Evolutionary conservation across 768 basidiomycete genomes (phyloP).

Genomic region (Peribolospora baueri): DNA sequence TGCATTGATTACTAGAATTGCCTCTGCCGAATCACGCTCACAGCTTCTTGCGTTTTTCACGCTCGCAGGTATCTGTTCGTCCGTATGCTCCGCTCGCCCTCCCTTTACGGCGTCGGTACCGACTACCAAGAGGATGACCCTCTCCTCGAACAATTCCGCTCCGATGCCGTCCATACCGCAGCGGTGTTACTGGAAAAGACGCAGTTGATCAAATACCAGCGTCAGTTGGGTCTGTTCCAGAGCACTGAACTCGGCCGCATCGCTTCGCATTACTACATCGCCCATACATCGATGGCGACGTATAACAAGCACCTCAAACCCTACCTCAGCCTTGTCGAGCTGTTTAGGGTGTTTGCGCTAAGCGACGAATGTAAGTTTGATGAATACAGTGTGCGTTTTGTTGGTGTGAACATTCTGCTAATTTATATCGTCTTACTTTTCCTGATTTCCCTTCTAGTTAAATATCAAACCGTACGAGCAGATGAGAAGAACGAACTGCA

Average conservation of each 20-base stretch:
- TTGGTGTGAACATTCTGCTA: no score
- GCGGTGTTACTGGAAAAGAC: constrained; percentile 85
- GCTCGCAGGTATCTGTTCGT: constrained; percentile 35
- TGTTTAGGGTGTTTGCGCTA: constrained; percentile 85
- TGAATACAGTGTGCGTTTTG: constrained; percentile 25
- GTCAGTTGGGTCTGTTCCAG: constrained; percentile 63
- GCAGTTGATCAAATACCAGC: constrained; percentile 79
- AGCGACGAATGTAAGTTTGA: constrained; percentile 87
- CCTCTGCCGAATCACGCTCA: not conserved
- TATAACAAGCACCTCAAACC: constrained; percentile 84
- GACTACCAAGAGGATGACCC: constrained; percentile 77
- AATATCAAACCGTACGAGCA: constrained; percentile 31
- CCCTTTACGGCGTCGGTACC: constrained; percentile 59
- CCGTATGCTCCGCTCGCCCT: constrained; percentile 75
- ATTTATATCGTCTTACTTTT: no score
- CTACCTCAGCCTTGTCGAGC: constrained; percentile 63
- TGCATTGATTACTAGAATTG: constrained; percentile 30
- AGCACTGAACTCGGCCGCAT: constrained; percentile 82
- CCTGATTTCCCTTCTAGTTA: not conserved
- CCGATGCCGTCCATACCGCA: constrained; percentile 75
- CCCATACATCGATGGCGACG: constrained; percentile 80
- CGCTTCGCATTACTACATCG: constrained; percentile 85
- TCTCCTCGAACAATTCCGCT: constrained; percentile 22
- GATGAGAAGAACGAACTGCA: constrained; percentile 31
- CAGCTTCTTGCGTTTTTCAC: not conserved